Evolutionary conservation across 2,329 filamentous ascomycete species (phyloP).

Genomic region (Fulvia fulva): DNA sequence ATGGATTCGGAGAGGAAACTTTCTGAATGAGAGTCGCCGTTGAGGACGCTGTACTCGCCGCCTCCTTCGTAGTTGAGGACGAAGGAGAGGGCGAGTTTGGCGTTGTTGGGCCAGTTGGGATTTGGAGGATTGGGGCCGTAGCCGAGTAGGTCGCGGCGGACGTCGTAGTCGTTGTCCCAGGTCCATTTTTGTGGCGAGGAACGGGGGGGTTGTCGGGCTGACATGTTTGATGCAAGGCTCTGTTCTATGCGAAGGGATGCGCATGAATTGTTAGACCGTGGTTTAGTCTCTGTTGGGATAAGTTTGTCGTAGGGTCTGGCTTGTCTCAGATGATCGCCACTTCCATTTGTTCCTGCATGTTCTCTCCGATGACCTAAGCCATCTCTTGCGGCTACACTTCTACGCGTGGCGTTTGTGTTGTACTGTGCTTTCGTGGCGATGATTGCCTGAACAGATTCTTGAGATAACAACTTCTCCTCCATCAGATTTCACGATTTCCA

Average conservation of each 20-base stretch:
- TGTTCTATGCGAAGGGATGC: too few species aligned
- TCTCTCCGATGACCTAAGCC: not conserved
- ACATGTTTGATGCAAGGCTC: too few species aligned
- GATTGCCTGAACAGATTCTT: not conserved
- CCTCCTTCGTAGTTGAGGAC: constrained; percentile 48
- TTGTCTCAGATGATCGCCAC: too few species aligned
- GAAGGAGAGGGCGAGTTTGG: constrained; percentile 46
- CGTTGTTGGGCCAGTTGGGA: constrained; percentile 40
- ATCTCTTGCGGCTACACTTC: not conserved
- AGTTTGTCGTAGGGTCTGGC: too few species aligned
- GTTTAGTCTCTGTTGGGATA: too few species aligned
- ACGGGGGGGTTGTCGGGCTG: too few species aligned
- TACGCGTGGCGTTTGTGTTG: not conserved
- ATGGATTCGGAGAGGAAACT: constrained; percentile 37
- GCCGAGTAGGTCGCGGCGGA: constrained; percentile 24
- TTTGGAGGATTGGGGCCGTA: constrained; percentile 24
- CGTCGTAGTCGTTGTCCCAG: constrained; percentile 17
- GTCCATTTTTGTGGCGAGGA: not conserved
- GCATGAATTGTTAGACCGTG: not conserved
- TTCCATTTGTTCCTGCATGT: not conserved
- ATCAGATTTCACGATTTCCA: not conserved
- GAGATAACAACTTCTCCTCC: not conserved
- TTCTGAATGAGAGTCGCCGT: constrained; percentile 40
- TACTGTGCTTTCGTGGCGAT: not conserved
- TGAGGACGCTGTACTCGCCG: constrained; percentile 39